Conservation (phyloP, 192 early-diverging fungal species). For the Gorgonomyces haynaldii region DNA sequence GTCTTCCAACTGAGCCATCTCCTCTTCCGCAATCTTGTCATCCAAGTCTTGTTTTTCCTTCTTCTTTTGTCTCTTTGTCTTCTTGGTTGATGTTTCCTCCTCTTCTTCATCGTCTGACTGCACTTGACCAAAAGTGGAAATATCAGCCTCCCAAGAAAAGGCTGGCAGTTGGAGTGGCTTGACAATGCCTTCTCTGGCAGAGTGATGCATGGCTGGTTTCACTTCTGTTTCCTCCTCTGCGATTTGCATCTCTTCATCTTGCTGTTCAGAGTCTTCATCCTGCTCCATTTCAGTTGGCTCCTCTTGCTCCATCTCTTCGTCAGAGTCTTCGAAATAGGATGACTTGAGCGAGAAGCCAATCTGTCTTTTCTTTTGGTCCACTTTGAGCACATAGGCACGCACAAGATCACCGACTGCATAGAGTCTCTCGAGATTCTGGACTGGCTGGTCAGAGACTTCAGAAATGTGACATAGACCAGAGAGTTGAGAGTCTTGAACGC, state of each 20-base stretch:
- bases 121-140: neutral
- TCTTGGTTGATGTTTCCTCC: slow-evolving; percentile 21
- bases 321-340: slow-evolving; percentile 64
- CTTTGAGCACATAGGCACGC: slow-evolving; percentile 64
- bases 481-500: slow-evolving; percentile 59
- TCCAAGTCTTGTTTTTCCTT: slow-evolving; percentile 45
- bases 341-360: slow-evolving; percentile 74
- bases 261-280: slow-evolving; percentile 15
- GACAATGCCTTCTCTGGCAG: neutral
- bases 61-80: slow-evolving; percentile 45
- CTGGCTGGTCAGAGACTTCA: slow-evolving; percentile 64
- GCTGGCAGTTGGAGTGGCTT: neutral
- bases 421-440: slow-evolving; percentile 55
- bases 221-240: slow-evolving; percentile 6
- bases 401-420: slow-evolving; percentile 78
- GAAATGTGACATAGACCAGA: slow-evolving; percentile 77
- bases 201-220: neutral
- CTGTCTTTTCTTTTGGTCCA: slow-evolving; percentile 55
- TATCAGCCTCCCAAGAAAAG: slow-evolving; percentile 1
- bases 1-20: slow-evolving; percentile 27
- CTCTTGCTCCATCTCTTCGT: slow-evolving; percentile 24
- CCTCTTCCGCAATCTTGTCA: slow-evolving; percentile 33
- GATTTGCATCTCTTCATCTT: slow-evolving; percentile 9
- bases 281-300: slow-evolving; percentile 10
- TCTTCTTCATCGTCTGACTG: slow-evolving; percentile 24